A percentile compares a stretch with the other conserved stretches of the same genome.
Conservation (phyloP, 495 filamentous ascomycete species). For the Recurvomyces mirabilis region DNA sequence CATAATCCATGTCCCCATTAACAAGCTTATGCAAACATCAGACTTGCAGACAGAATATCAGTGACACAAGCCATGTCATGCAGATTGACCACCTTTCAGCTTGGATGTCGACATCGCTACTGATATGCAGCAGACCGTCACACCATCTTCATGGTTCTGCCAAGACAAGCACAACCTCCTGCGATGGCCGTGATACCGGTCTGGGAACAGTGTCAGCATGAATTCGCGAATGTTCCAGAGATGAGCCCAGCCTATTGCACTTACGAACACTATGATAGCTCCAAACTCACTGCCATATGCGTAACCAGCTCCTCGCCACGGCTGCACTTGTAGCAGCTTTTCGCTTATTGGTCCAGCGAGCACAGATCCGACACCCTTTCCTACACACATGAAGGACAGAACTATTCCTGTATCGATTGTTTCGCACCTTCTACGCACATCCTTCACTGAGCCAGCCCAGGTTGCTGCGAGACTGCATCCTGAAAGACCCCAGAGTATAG, state of each 20-base stretch:
- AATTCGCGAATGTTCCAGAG: no score
- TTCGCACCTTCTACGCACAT: background rate
- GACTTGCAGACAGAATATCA: no score
- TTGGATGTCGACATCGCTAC: no score
- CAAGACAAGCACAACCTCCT: conserved; percentile 8
- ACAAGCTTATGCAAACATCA: no score
- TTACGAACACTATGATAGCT: no score
- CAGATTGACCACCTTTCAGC: no score
- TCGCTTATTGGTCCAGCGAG: conserved; percentile 24
- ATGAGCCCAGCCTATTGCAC: no score
- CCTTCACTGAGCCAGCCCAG: conserved; percentile 39
- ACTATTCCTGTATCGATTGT: conserved; percentile 46
- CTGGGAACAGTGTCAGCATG: no score
- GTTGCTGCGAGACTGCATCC: conserved; percentile 51
- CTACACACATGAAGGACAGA: conserved; percentile 51
- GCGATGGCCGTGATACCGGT: conserved; percentile 2
- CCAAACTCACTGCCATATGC: conserved; percentile 9
- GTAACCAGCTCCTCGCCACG: background rate
- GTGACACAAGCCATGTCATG: no score
- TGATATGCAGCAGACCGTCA: no score
- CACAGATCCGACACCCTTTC: conserved; percentile 48
- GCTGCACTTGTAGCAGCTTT: conserved; percentile 11
- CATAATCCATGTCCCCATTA: no score
- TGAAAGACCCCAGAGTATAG: conserved; percentile 57
- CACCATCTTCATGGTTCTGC: conserved; percentile 3